Percentiles rank a stretch among this genome's conserved stretches.
Conservation (phyloP, 305 asterid genomes). For the Fraxinus paxiana region DNA sequence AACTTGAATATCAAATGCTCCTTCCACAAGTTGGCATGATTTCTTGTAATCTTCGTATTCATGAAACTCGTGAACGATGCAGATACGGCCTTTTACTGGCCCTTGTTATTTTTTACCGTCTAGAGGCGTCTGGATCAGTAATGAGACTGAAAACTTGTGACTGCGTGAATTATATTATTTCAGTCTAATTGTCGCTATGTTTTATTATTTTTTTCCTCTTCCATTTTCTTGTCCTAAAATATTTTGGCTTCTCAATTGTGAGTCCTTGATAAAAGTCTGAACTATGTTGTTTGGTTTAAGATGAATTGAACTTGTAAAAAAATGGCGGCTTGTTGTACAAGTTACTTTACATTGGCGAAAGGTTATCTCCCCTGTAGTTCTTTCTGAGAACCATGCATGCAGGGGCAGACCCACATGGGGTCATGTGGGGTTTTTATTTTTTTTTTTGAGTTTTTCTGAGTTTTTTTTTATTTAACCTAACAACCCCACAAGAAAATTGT, state of each 20-base stretch:
- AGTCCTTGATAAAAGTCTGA: background rate
- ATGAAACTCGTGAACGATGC: background rate
- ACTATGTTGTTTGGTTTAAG: background rate
- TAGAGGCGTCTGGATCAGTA: background rate
- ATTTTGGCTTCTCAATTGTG: background rate
- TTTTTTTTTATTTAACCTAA: no score
- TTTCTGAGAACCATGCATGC: background rate
- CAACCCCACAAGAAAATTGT: no score
- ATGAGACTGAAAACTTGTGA: background rate
- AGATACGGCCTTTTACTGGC: background rate
- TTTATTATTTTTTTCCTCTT: background rate
- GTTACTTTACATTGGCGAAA: background rate
- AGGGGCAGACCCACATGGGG: no score
- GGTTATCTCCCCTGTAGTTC: background rate
- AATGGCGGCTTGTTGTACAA: background rate
- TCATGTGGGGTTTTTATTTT: no score
- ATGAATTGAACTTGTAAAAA: background rate
- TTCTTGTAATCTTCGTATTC: background rate
- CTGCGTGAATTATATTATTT: background rate
- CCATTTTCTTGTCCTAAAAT: background rate
- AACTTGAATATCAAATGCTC: background rate
- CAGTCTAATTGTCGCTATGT: background rate
- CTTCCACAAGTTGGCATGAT: background rate
- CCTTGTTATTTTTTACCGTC: background rate
- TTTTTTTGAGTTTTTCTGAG: no score